A percentile compares a stretch with the other conserved stretches of the same genome.
Conservation (phyloP, 2,329 filamentous ascomycete genomes). For the Leptosphaerulina australis region DNA sequence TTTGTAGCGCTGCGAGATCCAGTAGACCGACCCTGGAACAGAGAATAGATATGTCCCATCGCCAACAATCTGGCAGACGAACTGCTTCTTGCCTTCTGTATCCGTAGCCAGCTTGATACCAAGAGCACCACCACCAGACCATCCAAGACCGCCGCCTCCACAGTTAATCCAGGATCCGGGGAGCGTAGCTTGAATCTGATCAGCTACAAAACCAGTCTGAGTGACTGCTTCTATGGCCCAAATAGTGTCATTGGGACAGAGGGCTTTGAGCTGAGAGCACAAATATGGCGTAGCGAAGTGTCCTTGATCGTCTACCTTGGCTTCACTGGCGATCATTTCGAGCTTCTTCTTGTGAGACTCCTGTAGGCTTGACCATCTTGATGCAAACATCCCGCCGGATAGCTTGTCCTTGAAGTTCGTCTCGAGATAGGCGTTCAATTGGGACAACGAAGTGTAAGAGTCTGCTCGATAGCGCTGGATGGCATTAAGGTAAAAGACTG, state of each 20-base stretch:
- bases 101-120: slow-evolving; percentile 76
- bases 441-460: slow-evolving; percentile 64
- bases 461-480: slow-evolving; percentile 59
- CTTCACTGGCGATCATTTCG: slow-evolving; percentile 63
- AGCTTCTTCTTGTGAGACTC: slow-evolving; percentile 65
- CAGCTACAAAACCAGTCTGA: slow-evolving; percentile 68
- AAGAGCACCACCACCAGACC: slow-evolving; percentile 76
- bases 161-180: slow-evolving; percentile 82
- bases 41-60: slow-evolving; percentile 72
- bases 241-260: slow-evolving; percentile 69
- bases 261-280: slow-evolving; percentile 61
- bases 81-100: slow-evolving; percentile 49
- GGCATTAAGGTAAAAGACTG: slow-evolving; percentile 63
- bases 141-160: slow-evolving; percentile 79
- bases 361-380: slow-evolving; percentile 62
- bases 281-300: slow-evolving; percentile 66
- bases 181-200: slow-evolving; percentile 70
- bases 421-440: slow-evolving; percentile 69
- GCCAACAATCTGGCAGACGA: slow-evolving; percentile 61
- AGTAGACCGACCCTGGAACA: slow-evolving; percentile 70
- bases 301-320: slow-evolving; percentile 65
- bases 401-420: slow-evolving; percentile 49
- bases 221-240: slow-evolving; percentile 82
- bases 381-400: slow-evolving; percentile 48
- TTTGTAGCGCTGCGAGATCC: slow-evolving; percentile 69